Evolutionary conservation across 2,329 filamentous ascomycete genomes (phyloP), one percentile per base, ranked within the genome.

Genomic region (Penicillium italicum): DNA sequence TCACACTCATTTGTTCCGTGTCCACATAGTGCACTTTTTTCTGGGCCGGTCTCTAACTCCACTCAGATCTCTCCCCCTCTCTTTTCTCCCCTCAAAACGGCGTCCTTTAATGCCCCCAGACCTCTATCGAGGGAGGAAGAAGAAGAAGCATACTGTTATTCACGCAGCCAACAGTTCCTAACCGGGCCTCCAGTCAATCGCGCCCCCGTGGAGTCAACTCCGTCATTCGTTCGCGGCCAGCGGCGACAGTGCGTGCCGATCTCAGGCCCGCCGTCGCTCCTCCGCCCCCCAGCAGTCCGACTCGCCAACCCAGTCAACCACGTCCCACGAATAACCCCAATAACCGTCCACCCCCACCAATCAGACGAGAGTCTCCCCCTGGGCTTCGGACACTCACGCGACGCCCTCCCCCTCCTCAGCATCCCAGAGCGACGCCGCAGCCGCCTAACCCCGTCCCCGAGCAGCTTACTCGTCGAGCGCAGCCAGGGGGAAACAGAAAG

Each of bases 301-400:
- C 78, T 85, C 58, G 84, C 82, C 74, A 85, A 85, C 68, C 83
- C 83, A 36, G 77, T 83, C 65, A 85, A 86, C 67, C 79, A 82
- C 72, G 81, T 83, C 45, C 83, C 82, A 38, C 80, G 81, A 56
- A 72, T 74, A 31, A 80, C 79, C 45, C 78, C 79, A 53, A 70
- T 81, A 36, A 74, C 74, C 20, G 63, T 80, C 50, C 68, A 73
- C 28, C 70, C 72, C 45, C 63, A 70, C 36, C 62, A 59, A 53
- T 72, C 68, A 7, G 65, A 70, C 66, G 72, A 74, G 56, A 70
- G 66, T 61, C 69, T 70, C 40, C 66, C 66, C 12, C 61, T 71
- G 48, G 65, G 67, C 40, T 55, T 66, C 48, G 66, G 67, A 41
- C 57, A 67, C 56, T 68, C 72, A 53, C 74, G 78, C 57, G 79